A percentile compares a stretch with the other conserved stretches of the same genome.
Evolutionary conservation across 305 asterid genomes (phyloP).

Genomic region (Rubia peregrina): DNA sequence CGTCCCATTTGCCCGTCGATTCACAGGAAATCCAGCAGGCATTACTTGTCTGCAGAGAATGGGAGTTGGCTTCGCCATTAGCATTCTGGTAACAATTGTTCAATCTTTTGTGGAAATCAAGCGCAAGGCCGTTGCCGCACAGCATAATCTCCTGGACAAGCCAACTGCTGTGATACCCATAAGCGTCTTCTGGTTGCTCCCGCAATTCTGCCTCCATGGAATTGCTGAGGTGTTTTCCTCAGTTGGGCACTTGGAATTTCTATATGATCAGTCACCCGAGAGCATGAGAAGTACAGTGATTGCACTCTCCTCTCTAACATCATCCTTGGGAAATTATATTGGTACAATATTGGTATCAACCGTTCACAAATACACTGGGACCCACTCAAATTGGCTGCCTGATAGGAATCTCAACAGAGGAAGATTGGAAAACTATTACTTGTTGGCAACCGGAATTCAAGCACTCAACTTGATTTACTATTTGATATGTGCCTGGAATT

Average conservation of each 20-base stretch:
- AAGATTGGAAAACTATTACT: constrained; percentile 54
- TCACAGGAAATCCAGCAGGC: constrained; percentile 46
- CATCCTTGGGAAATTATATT: constrained; percentile 44
- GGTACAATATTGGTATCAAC: constrained; percentile 48
- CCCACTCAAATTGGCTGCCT: constrained; percentile 49
- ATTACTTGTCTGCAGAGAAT: constrained; percentile 62
- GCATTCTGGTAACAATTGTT: constrained; percentile 40
- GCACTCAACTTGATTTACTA: constrained; percentile 49
- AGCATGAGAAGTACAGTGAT: constrained; percentile 77
- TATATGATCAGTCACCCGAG: constrained; percentile 68
- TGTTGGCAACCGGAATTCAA: constrained; percentile 56
- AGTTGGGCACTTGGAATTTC: constrained; percentile 61
- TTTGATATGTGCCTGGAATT: constrained; percentile 45
- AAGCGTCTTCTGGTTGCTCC: constrained; percentile 58
- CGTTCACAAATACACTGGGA: constrained; percentile 50
- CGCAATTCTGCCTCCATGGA: constrained; percentile 61
- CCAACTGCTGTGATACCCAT: constrained; percentile 55
- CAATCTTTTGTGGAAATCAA: constrained; percentile 59
- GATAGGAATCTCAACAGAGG: constrained; percentile 68
- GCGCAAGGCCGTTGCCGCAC: constrained; percentile 45
- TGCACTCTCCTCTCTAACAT: constrained; percentile 55
- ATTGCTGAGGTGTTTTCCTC: constrained; percentile 51
- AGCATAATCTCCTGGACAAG: constrained; percentile 39
- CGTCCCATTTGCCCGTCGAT: constrained; percentile 44
- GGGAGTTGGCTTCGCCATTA: constrained; percentile 56